Conservation (phyloP, 2,329 filamentous ascomycete genomes). For the Botrytis squamosa region DNA sequence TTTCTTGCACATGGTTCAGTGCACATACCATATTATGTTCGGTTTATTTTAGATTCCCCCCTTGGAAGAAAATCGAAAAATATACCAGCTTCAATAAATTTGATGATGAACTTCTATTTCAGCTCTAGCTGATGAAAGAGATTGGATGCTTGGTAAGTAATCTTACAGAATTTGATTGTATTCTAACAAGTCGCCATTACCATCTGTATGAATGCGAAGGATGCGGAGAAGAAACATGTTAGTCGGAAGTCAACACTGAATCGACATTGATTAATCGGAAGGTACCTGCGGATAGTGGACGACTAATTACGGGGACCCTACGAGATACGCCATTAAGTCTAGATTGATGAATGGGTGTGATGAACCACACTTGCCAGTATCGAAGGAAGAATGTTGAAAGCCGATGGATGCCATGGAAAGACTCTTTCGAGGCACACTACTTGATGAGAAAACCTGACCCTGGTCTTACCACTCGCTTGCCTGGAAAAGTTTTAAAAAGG, state of each 20-base stretch:
- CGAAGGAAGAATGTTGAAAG: not conserved
- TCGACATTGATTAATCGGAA: not conserved
- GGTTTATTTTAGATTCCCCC: fast-evolving
- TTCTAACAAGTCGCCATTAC: not conserved
- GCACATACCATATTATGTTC: not conserved
- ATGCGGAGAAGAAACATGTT: not conserved
- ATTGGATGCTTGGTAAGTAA: not conserved
- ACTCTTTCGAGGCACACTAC: not conserved
- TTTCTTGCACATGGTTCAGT: not conserved
- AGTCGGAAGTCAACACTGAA: not conserved
- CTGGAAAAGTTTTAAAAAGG: not conserved
- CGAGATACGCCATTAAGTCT: not conserved
- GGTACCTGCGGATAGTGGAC: not conserved
- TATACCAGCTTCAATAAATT: not conserved
- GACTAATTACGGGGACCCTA: not conserved
- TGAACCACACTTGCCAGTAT: not conserved
- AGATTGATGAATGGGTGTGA: not conserved
- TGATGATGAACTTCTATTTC: not conserved
- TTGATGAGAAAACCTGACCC: not conserved
- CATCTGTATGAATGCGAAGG: not conserved
- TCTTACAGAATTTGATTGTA: too few species aligned
- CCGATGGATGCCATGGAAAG: not conserved
- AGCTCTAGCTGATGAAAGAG: not conserved
- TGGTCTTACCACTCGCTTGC: not conserved
- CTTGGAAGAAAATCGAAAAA: not conserved